Evolutionary conservation across 306 rosid species (phyloP).

Genomic region (Lathyrus aphaca): DNA sequence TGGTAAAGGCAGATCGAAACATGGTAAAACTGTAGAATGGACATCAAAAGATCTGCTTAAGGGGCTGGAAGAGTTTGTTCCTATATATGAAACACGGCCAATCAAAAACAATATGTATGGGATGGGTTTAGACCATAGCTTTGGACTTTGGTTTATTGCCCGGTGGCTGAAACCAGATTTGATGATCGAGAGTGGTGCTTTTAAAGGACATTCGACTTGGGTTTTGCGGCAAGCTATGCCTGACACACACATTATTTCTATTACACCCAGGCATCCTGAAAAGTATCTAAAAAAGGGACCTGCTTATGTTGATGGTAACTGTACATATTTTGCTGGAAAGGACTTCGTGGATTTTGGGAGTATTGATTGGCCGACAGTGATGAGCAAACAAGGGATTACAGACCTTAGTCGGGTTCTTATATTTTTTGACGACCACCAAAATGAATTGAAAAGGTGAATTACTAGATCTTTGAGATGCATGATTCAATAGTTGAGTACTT

Average conservation of each 20-base stretch:
- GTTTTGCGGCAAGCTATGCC: constrained; percentile 97
- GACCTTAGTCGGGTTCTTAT: constrained; percentile 79
- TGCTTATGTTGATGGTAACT: constrained; percentile 92
- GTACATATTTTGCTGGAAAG: constrained; percentile 93
- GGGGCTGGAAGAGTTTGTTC: constrained; percentile 86
- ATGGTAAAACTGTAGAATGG: constrained; percentile 92
- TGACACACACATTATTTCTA: constrained; percentile 67
- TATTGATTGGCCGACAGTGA: constrained; percentile 71
- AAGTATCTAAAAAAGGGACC: constrained; percentile 94
- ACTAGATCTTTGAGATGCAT: constrained; percentile 27
- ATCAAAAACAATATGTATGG: constrained; percentile 86
- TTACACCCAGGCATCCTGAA: constrained; percentile 95
- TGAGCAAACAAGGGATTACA: constrained; percentile 66
- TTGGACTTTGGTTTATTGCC: constrained; percentile 97
- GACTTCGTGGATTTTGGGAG: constrained; percentile 96
- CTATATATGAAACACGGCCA: constrained; percentile 89
- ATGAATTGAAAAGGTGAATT: constrained; percentile 85
- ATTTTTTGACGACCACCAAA: constrained; percentile 96
- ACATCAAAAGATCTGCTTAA: constrained; percentile 86
- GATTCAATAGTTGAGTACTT: constrained; percentile 28
- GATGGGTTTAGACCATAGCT: constrained; percentile 99
- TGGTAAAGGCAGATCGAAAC: constrained; percentile 99
- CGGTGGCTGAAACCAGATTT: constrained; percentile 90
- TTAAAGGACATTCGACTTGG: constrained; percentile 99
- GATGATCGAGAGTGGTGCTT: constrained; percentile 98